Conservation (phyloP, 2,329 filamentous ascomycete species). For the Alternaria metachromatica region DNA sequence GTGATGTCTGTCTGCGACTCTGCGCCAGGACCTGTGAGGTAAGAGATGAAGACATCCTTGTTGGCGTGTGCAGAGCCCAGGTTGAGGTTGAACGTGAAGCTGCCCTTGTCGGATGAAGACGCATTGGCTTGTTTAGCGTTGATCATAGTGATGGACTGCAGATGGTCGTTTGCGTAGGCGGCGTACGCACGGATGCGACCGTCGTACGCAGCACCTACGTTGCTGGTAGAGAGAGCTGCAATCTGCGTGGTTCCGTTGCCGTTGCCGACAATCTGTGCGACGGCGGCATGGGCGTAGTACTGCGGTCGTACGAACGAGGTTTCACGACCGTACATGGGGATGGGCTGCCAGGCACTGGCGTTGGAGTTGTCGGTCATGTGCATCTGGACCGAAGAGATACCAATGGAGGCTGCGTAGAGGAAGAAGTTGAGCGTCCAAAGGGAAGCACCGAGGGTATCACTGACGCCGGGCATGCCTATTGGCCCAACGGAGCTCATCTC, state of each 20-base stretch:
- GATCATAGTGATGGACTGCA: slow-evolving; percentile 55
- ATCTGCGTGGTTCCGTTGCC: slow-evolving; percentile 56
- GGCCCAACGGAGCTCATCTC: slow-evolving; percentile 61
- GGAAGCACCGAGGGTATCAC: slow-evolving; percentile 58
- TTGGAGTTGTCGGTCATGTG: slow-evolving; percentile 63
- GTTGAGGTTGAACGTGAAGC: slow-evolving; percentile 52
- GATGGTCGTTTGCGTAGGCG: slow-evolving; percentile 53
- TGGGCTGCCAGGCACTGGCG: slow-evolving; percentile 59
- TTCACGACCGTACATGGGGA: slow-evolving; percentile 47
- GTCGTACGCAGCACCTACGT: slow-evolving; percentile 46
- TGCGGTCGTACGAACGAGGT: slow-evolving; percentile 56
- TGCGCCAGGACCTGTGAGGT: slow-evolving; percentile 56
- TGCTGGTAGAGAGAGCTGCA: slow-evolving; percentile 40
- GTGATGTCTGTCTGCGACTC: slow-evolving; percentile 53
- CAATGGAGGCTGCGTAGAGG: slow-evolving; percentile 57
- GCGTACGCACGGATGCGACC: slow-evolving; percentile 54
- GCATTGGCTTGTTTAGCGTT: slow-evolving; percentile 55
- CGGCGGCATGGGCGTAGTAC: slow-evolving; percentile 61
- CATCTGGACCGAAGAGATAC: slow-evolving; percentile 58
- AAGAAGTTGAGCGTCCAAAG: slow-evolving; percentile 62
- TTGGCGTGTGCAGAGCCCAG: slow-evolving; percentile 50
- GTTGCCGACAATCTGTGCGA: slow-evolving; percentile 58
- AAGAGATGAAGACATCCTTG: slow-evolving; percentile 55
- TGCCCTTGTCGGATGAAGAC: slow-evolving; percentile 46
- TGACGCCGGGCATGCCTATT: slow-evolving; percentile 55